Evolutionary conservation across 169 alveolate species (phyloP).

Genomic region (Plasmodium inui): DNA sequence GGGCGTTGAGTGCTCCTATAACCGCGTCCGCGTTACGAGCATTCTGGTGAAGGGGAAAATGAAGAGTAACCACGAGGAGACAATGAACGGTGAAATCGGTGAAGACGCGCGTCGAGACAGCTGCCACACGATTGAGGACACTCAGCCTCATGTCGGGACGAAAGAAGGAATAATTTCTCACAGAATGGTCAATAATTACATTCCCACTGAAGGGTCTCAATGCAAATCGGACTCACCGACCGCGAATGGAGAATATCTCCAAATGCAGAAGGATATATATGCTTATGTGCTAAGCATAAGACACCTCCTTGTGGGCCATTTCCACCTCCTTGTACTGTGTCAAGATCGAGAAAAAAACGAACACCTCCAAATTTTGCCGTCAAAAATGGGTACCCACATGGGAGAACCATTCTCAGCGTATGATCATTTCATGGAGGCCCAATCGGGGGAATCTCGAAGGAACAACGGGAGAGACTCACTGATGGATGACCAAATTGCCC

Average conservation of each 20-base stretch:
- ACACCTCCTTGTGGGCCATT: slow-evolving; percentile 9
- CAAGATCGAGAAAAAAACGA: slow-evolving; percentile 7
- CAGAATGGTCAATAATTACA: not conserved
- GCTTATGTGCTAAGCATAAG: slow-evolving; percentile 5
- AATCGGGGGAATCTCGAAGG: not conserved
- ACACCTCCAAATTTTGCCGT: not conserved
- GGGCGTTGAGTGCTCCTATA: slow-evolving; percentile 57
- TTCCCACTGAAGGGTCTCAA: not conserved
- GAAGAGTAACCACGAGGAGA: not conserved
- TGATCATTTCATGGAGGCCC: not conserved
- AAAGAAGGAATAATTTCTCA: not conserved
- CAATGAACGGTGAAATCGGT: not conserved
- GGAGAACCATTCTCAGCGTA: slow-evolving; percentile 4
- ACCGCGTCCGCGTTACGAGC: slow-evolving; percentile 19
- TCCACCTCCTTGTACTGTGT: not conserved
- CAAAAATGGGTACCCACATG: not conserved
- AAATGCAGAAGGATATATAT: slow-evolving; percentile 26
- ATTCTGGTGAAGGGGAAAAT: slow-evolving; percentile 13
- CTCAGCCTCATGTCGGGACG: not conserved
- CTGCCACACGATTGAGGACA: not conserved
- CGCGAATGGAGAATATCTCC: not conserved
- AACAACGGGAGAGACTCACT: not conserved
- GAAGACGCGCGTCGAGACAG: not conserved
- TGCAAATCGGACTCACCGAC: not conserved
- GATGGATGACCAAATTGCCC: slow-evolving; percentile 37